phyloP scores from a whole-genome alignment of 257 asterid genomes.

The Solanum appendiculatum region DNA sequence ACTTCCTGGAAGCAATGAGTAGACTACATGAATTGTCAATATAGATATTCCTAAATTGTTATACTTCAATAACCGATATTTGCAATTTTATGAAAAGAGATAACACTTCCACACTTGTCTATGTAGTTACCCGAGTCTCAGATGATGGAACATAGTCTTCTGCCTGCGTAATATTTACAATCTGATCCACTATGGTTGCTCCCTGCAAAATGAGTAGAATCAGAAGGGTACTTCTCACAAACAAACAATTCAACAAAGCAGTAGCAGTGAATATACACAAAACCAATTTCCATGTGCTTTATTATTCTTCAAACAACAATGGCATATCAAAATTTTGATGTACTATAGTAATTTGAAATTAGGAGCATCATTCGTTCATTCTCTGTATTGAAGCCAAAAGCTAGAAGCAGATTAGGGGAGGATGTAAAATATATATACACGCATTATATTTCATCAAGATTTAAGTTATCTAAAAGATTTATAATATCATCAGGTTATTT shows the following conservation, averaged over 20 bases:
- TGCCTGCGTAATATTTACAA: constrained; percentile 46
- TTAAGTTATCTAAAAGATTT: background rate
- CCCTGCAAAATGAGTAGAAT: constrained; percentile 36
- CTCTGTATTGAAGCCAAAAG: background rate
- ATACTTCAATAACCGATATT: background rate
- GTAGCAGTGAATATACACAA: background rate
- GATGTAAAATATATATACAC: background rate
- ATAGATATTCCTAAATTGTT: background rate
- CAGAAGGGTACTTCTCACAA: background rate
- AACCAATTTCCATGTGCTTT: background rate
- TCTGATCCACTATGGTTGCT: constrained; percentile 78
- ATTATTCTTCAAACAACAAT: background rate
- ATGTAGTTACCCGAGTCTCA: constrained; percentile 31
- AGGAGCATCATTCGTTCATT: background rate
- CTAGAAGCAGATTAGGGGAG: background rate
- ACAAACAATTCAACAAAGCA: background rate
- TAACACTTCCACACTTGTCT: background rate
- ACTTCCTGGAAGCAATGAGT: constrained; percentile 26
- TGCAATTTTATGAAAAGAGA: constrained; percentile 1
- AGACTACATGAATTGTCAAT: background rate
- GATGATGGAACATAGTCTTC: constrained; percentile 49
- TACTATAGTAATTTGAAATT: background rate
- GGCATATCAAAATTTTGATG: background rate
- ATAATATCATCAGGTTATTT: background rate
- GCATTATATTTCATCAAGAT: background rate